A percentile compares a stretch with the other conserved stretches of the same genome.
Conservation (phyloP, 2,329 filamentous ascomycete genomes). For the Knufia fluminis region DNA sequence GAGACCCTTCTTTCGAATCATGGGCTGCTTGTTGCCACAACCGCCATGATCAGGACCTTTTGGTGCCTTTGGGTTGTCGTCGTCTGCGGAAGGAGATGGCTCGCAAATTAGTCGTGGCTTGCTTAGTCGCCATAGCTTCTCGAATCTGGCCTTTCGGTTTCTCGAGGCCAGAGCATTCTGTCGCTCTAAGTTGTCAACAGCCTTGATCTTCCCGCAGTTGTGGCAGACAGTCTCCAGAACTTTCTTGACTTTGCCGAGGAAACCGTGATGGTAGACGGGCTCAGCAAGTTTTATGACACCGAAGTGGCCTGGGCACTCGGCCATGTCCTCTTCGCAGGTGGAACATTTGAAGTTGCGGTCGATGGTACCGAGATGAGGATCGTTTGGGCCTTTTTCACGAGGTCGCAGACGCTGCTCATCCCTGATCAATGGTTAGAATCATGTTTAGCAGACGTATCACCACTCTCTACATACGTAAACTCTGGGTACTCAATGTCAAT, state of each 20-base stretch:
- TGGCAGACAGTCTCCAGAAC: constrained; percentile 97
- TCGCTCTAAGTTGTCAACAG: constrained; percentile 69
- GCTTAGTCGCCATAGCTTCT: constrained; percentile 82
- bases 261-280: constrained; percentile 91
- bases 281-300: constrained; percentile 96
- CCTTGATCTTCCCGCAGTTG: constrained; percentile 95
- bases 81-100: constrained; percentile 59
- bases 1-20: constrained; percentile 77
- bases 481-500: constrained; percentile 95
- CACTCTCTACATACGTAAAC: constrained; percentile 58
- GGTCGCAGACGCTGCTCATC: constrained; percentile 88
- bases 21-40: constrained; percentile 84
- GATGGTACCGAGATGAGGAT: constrained; percentile 91
- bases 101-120: constrained; percentile 82
- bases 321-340: constrained; percentile 91
- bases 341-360: constrained; percentile 92
- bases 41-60: constrained; percentile 63
- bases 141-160: constrained; percentile 91
- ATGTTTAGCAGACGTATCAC: constrained; percentile 10
- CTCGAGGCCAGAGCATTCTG: constrained; percentile 70
- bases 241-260: constrained; percentile 99
- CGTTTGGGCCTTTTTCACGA: constrained; percentile 84
- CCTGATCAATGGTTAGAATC: constrained; percentile 28
- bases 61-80: constrained; percentile 54
- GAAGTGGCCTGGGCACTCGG: constrained; percentile 94